Conservation (phyloP, 768 basidiomycete species). For the Hysterangium stoloniferum region DNA sequence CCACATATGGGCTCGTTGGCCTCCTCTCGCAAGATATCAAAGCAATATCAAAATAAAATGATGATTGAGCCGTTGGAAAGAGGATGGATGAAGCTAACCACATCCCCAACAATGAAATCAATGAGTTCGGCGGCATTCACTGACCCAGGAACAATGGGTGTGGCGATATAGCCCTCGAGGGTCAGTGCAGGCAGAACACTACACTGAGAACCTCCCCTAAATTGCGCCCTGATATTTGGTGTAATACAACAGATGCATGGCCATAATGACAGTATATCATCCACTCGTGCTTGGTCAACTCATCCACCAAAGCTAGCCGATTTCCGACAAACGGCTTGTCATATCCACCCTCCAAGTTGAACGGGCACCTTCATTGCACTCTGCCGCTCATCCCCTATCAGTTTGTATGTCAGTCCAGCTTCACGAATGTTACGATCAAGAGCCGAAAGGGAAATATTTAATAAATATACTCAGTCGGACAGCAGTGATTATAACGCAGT, state of each 20-base stretch:
- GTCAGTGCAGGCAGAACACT: conserved; percentile 29
- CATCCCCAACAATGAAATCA: conserved; percentile 30
- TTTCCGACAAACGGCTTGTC: not conserved
- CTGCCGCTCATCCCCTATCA: conserved; percentile 13
- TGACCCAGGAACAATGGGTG: conserved; percentile 25
- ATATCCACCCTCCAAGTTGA: conserved; percentile 12
- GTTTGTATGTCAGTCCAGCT: conserved; percentile 21
- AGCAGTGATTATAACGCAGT: too few relatives aligned
- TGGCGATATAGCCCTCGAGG: conserved; percentile 28
- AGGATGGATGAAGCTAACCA: too few relatives aligned
- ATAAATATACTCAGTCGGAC: too few relatives aligned
- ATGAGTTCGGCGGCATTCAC: conserved; percentile 27
- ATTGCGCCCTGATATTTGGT: conserved; percentile 18
- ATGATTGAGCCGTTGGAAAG: too few relatives aligned
- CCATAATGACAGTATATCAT: conserved; percentile 22
- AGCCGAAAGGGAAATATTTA: conserved; percentile 15
- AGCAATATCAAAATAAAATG: too few relatives aligned
- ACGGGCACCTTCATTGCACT: conserved; percentile 16
- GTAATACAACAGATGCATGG: conserved; percentile 17
- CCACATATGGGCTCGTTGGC: too few relatives aligned
- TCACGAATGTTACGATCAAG: conserved; percentile 15
- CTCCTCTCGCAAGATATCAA: too few relatives aligned
- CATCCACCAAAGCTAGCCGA: conserved; percentile 19
- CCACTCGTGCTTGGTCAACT: conserved; percentile 29
- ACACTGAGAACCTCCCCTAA: conserved; percentile 25